Evolutionary conservation across 75 land plant genomes (phyloP), one percentile per base, ranked within the genome.

Genomic region (Larix kaempferi): DNA sequence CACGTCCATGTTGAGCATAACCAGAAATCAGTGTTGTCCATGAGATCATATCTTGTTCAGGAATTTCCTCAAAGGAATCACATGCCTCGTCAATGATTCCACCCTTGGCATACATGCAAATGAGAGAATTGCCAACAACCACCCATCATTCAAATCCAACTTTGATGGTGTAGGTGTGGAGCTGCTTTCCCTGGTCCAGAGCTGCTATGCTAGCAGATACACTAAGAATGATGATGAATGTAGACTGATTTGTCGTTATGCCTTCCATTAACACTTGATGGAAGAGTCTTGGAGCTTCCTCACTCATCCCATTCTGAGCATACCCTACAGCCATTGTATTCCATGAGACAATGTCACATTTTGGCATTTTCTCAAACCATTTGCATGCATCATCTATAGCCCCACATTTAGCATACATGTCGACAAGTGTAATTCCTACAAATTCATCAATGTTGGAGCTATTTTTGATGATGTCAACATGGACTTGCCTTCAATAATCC

Each of bases 351-450:
- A 85, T 73, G 41, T 86, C 79, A 10, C 80, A 84, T 37, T 59
- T 35, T 63, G 29, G 61, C 74, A 85, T 74, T 23, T 71, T 49
- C 22, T 54, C 55, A 74, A 90, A 90, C 17, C 88, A 75, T 54
- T 71, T 59, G 5, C 77, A 71, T 13, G 90, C 88, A 33, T 81
- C 84, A 13, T 85, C 81, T 21, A 86, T 59, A 27, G 79, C 57
- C 76, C 74, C 74, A 52, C 74, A 80, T 65, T 72, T 86, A 39
- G 80, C 39, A 71, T 88, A 90, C 60, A 74, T 73, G 26, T 82
- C 86, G 73, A 88, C 78, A 33, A 90, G 66, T 3, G 86, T 65
- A 67, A 84, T 80, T 57, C 88, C 88, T 3, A 90, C 86, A 57
- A 84, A 86, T 56, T 26, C 60, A 76, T 88, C 80, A 25, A n/a